Evolutionary conservation across 2,329 filamentous ascomycete species (phyloP), one percentile per base, ranked within the genome.

Genomic region (Nannizziopsis arthrosporioides): DNA sequence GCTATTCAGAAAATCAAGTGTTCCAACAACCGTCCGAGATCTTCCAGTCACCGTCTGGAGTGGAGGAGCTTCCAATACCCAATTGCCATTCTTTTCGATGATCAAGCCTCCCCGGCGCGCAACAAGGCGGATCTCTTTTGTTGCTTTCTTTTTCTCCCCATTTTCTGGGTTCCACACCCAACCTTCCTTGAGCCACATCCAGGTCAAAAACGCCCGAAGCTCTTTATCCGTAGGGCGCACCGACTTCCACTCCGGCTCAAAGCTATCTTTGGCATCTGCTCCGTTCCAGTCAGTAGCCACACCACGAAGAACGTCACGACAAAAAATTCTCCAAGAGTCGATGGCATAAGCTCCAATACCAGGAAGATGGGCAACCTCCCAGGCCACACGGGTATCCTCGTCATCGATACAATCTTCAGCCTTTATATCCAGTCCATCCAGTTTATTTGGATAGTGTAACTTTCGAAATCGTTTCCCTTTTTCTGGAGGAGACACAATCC

Each of bases 321-420:
- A 94, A 64, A 95, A 95, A 54, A 95, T 94, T 2, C 89, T 79
- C 85, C 87, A 95, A 59, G 84, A 89, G 64, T 95, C 89, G 42
- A 90, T 71, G 0, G 86, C 84, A 63, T 95, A 95, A 1, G 79
- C 73, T 12, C 88, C 85, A 48, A 75, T 63, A 47, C 85, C 81
- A 0, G 86, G 88, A 49, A 95, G 69, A 63, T 94, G 85, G 0
- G 83, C 87, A 51, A 94, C 84, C 59, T 95, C 89, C 81, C 87
- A 93, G 0, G 77, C 75, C 3, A 76, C 72, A 0, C 69, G 66
- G 9, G 73, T 69, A 37, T 68, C 68, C 12, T 72, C 69, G 47
- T 74, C 71, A 17, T 68, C 64, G 12, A 78, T 52, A 5, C 68
- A 62, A 54, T 77, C 75, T 9, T 64, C 63, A 2, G 64, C 61